A percentile compares a stretch with the other conserved stretches of the same genome.
Evolutionary conservation across 495 filamentous ascomycete species (phyloP).

Genomic region (Aspergillus ostianus): DNA sequence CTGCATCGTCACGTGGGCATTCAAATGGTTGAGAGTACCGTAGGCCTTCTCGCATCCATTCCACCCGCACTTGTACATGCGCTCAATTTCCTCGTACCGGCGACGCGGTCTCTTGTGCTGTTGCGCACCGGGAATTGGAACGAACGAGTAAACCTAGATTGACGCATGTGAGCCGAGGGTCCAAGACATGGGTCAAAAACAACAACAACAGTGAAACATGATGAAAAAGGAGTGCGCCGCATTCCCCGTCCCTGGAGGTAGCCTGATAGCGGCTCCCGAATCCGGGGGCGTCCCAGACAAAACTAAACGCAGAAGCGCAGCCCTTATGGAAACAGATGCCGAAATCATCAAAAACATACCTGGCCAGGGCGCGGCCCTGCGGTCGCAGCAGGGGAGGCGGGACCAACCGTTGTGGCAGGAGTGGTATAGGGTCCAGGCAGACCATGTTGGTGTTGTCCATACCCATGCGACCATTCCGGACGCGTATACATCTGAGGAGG

Average conservation of each 20-base stretch:
- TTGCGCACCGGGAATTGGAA: constrained; percentile 94
- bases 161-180: constrained; percentile 18
- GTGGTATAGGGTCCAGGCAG: constrained; percentile 63
- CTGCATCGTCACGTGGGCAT: constrained; percentile 98
- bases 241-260: constrained; percentile 29
- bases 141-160: constrained; percentile 91
- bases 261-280: constrained; percentile 18
- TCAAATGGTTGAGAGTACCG: constrained; percentile 92
- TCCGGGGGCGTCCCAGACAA: constrained; percentile 32
- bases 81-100: constrained; percentile 97
- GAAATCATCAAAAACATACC: constrained; percentile 60
- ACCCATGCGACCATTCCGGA: constrained; percentile 79
- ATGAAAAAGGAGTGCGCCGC: constrained; percentile 29
- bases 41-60: constrained; percentile 98
- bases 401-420: constrained; percentile 58
- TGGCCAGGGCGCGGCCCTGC: constrained; percentile 65
- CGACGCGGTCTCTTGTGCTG: constrained; percentile 95
- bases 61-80: constrained; percentile 99
- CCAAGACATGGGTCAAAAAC: background rate
- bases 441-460: constrained; percentile 61
- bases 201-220: constrained; percentile 10
- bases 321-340: constrained; percentile 31
- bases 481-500: constrained; percentile 71
- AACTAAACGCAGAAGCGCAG: constrained; percentile 28
- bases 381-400: constrained; percentile 57